phyloP scores from a whole-genome alignment of 2,329 filamentous ascomycete species.

The Gremmenia infestans region DNA sequence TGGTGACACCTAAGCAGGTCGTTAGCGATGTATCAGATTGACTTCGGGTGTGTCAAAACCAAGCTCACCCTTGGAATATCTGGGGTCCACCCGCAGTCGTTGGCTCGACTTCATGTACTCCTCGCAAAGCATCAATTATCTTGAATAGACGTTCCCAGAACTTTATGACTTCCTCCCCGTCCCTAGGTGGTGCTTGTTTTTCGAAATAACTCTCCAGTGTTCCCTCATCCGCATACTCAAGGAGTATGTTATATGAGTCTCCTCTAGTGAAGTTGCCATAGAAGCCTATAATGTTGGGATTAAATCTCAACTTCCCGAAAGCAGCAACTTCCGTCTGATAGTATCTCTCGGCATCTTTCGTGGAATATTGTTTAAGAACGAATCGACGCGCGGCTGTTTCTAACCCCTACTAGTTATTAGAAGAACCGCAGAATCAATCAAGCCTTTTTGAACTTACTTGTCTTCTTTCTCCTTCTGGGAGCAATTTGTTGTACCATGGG shows the following conservation, averaged over 20 bases:
- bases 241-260: constrained; percentile 29
- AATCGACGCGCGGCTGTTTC: constrained; percentile 17
- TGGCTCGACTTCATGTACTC: constrained; percentile 14
- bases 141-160: constrained; percentile 32
- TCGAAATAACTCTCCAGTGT: constrained; percentile 31
- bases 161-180: constrained; percentile 26
- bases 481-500: constrained; percentile 23
- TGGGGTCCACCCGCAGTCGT: not conserved
- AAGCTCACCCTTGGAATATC: constrained; percentile 12
- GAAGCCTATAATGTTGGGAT: constrained; percentile 26
- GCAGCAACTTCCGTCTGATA: constrained; percentile 26
- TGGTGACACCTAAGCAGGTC: constrained; percentile 27
- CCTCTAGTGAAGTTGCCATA: constrained; percentile 26
- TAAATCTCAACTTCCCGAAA: constrained; percentile 15
- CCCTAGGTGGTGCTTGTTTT: constrained; percentile 20
- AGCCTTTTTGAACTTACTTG: not conserved
- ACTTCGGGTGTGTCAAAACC: not conserved
- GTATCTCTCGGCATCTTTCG: constrained; percentile 15
- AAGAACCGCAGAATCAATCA: not conserved
- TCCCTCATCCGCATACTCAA: constrained; percentile 34
- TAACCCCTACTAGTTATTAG: not conserved
- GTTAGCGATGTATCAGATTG: constrained; percentile 3
- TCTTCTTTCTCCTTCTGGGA: not conserved
- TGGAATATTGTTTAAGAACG: constrained; percentile 27
- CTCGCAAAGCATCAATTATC: constrained; percentile 26